Base-by-base conservation (phyloP, 1,284 basidiomycete species). In the Malassezia yamatoensis region DNA sequence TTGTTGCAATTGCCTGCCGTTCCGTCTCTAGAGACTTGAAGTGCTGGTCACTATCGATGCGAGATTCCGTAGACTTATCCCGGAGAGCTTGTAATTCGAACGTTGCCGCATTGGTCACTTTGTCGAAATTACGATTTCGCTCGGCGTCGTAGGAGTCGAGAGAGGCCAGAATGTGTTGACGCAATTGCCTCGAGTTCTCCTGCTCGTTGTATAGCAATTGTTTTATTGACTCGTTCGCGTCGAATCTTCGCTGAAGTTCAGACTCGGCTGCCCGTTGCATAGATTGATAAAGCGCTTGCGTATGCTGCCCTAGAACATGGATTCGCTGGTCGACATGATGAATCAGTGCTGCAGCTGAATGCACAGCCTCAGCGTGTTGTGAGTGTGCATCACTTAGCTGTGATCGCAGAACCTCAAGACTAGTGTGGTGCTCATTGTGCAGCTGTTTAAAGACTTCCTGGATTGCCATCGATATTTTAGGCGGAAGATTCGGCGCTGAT, bases 71-170 rank as follows among this genome's bases (percentile, higher is more conserved):
- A 20, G 49, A 9, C n/a, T 38, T 15, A 5, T 21, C 45, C 12
- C 33, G 35, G 7, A 40, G 33, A 8, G 52, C 24, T 5, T 20
- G 37, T 24, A 39, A 24, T 0, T 50, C 42, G 18, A 20, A 12
- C 6, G 34, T 21, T 12, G 54, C 38, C 1, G 41, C 42, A 8
- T 24, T 21, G 15, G n/a, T n/a, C 6, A 32, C 40, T 8, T 35
- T 32, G 8, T 18, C 36, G 11, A 56, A 37, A 10, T 38, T 39
- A n/a, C 24, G 20, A 21, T 45, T 44, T 21, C 49, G 54, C 35
- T 42, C 41, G 8, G 24, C 42, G 15, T 38, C 48, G 43, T 46
- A 56, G 18, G 35, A n/a, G 21, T 56, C 49, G 32, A 56, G 32
- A 11, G 42, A 48, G 0, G n/a, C 32, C 16, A 56, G 36, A 10